Percentiles rank a stretch among this genome's conserved stretches.
These are phyloP conservation scores for Lactifluus pinguis DNA, from an alignment of 768 basidiomycete species.

Conservation along the genomic window DNA sequence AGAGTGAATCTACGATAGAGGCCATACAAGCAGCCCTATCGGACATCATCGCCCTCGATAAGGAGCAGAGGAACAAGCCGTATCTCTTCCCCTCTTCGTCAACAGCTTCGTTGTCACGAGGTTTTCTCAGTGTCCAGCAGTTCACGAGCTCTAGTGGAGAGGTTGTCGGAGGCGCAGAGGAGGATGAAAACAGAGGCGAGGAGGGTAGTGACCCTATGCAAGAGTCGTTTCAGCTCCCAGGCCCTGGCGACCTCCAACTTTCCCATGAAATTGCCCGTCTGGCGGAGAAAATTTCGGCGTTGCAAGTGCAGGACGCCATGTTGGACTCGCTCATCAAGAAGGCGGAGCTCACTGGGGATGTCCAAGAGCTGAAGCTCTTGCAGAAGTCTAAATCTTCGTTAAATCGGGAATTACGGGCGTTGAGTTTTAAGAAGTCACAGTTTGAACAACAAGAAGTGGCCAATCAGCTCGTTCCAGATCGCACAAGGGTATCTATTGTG, in stretches of 20 bases:
- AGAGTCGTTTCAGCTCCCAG: constrained; percentile 63
- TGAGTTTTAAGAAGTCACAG: constrained; percentile 84
- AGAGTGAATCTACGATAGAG: constrained; percentile 78
- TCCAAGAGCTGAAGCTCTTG: constrained; percentile 75
- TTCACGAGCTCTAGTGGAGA: constrained; percentile 19
- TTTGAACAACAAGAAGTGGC: constrained; percentile 93
- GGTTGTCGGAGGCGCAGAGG: constrained; percentile 37
- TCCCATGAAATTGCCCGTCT: constrained; percentile 80
- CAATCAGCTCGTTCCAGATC: constrained; percentile 74
- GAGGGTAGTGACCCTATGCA: constrained; percentile 34
- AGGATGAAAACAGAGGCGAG: constrained; percentile 33
- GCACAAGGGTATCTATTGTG: constrained; percentile 79
- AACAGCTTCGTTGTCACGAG: not conserved
- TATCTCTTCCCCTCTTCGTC: not conserved
- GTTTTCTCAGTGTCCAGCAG: not conserved
- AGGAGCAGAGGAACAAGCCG: constrained; percentile 31
- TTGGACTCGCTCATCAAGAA: constrained; percentile 86
- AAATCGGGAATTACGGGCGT: constrained; percentile 71
- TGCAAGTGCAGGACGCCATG: constrained; percentile 75
- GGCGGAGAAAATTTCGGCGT: constrained; percentile 60
- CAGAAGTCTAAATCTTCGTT: constrained; percentile 75
- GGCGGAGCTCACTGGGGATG: constrained; percentile 89
- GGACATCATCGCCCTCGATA: constrained; percentile 87
- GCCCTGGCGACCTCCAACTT: constrained; percentile 83
- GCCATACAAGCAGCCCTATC: constrained; percentile 94